phyloP scores from a whole-genome alignment of 768 basidiomycete genomes.

The Suillus variegatus region DNA sequence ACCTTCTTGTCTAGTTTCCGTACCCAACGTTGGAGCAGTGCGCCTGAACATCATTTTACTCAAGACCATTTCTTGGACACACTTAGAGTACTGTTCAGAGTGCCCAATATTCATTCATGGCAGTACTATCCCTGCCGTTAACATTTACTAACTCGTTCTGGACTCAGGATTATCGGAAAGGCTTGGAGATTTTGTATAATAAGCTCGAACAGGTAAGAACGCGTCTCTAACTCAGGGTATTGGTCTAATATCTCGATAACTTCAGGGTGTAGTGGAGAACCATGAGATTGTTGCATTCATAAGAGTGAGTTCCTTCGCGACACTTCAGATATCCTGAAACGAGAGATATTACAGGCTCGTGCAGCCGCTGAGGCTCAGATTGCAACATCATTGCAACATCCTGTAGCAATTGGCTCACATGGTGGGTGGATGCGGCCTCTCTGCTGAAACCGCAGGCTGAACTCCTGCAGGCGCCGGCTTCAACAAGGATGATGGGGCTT shows the following conservation, averaged over 20 bases:
- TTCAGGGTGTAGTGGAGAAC: constrained; percentile 80
- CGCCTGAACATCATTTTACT: constrained; percentile 15
- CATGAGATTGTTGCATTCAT: constrained; percentile 84
- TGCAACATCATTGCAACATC: constrained; percentile 56
- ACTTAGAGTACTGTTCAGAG: neutral
- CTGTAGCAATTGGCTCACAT: constrained; percentile 48
- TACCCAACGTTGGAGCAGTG: constrained; percentile 4
- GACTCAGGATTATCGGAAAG: constrained; percentile 87
- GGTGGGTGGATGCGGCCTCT: constrained; percentile 38
- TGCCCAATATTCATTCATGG: constrained; percentile 50
- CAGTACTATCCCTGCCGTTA: constrained; percentile 86
- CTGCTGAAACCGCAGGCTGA: constrained; percentile 8
- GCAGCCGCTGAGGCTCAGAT: constrained; percentile 68
- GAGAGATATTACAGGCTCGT: constrained; percentile 57
- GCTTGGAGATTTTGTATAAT: constrained; percentile 73
- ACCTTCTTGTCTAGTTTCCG: constrained; percentile 10
- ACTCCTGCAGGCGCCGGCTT: constrained; percentile 59
- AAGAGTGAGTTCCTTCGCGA: constrained; percentile 50
- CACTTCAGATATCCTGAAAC: constrained; percentile 5
- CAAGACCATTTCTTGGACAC: constrained; percentile 5
- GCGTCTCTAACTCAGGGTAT: constrained; percentile 6
- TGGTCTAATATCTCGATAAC: constrained; percentile 14
- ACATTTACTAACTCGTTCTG: constrained; percentile 93
- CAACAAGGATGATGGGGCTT: constrained; percentile 80
- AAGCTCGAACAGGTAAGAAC: constrained; percentile 73